Evolutionary conservation across 2,329 filamentous ascomycete species (phyloP).

Genomic region (Cladosporium sp.): DNA sequence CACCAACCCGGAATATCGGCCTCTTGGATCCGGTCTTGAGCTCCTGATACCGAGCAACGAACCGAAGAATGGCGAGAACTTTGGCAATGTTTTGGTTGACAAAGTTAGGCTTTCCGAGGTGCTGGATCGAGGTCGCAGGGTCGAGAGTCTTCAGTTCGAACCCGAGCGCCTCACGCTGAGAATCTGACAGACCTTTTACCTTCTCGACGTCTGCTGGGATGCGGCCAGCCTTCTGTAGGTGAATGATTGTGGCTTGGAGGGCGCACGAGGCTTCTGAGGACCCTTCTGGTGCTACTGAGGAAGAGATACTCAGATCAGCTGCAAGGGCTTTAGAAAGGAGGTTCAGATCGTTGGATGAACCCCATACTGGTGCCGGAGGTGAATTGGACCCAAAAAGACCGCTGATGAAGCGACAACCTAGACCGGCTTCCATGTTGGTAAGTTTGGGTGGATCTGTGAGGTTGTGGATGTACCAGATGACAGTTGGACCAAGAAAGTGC

Average conservation of each 20-base stretch:
- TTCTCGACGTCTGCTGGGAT: background rate
- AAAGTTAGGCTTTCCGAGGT: conserved; percentile 1
- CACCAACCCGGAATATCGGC: conserved; percentile 10
- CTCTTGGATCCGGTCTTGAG: background rate
- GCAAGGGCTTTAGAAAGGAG: background rate
- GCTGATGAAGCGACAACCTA: background rate
- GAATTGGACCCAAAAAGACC: background rate
- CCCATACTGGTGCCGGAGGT: background rate
- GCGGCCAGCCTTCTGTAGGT: background rate
- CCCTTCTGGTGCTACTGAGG: background rate
- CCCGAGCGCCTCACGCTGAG: background rate
- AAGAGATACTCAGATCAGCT: background rate
- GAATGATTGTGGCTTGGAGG: background rate
- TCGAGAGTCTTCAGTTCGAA: background rate
- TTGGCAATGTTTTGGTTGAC: conserved; percentile 2
- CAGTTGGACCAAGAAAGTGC: no score
- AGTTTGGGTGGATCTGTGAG: no score
- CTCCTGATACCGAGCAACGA: background rate
- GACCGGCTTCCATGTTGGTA: background rate
- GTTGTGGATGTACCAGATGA: no score
- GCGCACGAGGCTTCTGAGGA: background rate
- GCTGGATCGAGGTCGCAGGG: background rate
- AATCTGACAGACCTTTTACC: background rate
- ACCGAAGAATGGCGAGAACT: background rate
- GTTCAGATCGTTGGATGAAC: background rate